phyloP scores from a whole-genome alignment of 2,329 filamentous ascomycete species.

The Ophiocordyceps camponoti-floridani region DNA sequence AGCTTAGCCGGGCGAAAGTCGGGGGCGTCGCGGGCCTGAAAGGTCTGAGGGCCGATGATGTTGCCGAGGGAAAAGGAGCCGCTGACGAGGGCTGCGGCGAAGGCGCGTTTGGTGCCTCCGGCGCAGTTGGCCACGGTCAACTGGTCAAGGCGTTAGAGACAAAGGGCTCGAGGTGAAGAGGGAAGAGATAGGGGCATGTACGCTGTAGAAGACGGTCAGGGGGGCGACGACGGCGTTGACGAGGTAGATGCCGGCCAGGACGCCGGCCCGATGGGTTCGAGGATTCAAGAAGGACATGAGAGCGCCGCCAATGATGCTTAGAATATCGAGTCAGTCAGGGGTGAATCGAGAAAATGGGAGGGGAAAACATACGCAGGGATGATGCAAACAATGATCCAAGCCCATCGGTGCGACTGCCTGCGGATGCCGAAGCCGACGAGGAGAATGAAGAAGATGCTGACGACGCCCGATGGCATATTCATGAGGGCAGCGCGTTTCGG shows the following conservation, averaged over 20 bases:
- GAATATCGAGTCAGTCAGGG: neutral
- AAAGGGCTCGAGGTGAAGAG: neutral
- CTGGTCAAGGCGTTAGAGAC: constrained; percentile 5
- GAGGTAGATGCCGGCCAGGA: constrained; percentile 30
- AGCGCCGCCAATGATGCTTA: constrained; percentile 26
- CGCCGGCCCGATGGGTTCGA: constrained; percentile 23
- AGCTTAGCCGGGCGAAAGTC: constrained; percentile 35
- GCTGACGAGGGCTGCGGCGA: constrained; percentile 28
- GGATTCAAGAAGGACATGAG: constrained; percentile 33
- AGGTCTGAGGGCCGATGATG: constrained; percentile 38
- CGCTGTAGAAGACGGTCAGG: constrained; percentile 25
- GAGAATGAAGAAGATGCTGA: constrained; percentile 33
- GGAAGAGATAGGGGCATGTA: constrained; percentile 7
- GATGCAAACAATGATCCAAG: constrained; percentile 28
- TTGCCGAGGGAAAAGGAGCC: constrained; percentile 34
- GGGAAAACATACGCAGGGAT: constrained; percentile 21
- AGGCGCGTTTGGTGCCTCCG: constrained; percentile 32
- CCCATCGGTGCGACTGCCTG: constrained; percentile 27
- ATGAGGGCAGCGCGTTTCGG: constrained; percentile 28
- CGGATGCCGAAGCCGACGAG: constrained; percentile 29
- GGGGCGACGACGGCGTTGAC: constrained; percentile 30
- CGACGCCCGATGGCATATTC: constrained; percentile 33
- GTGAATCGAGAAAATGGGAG: no score
- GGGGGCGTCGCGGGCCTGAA: constrained; percentile 31
- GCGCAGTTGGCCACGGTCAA: constrained; percentile 32